Percentiles rank a stretch among this genome's conserved stretches.
Conservation (phyloP, 768 basidiomycete species). For the Naganishia randhawae region DNA sequence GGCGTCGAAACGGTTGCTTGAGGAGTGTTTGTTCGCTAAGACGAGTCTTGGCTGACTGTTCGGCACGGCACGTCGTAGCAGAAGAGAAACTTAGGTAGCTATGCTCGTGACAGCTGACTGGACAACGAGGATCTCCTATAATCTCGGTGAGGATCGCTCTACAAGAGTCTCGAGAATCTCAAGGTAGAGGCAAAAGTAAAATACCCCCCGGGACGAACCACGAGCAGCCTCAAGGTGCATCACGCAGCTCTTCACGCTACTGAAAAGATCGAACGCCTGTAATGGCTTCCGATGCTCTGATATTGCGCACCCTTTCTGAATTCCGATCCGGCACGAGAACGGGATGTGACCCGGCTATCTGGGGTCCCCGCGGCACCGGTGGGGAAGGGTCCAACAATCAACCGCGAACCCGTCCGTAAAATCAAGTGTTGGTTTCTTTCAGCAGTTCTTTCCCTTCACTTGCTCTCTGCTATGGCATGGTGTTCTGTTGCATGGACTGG, state of each 20-base stretch:
- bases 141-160: slow-evolving; percentile 17
- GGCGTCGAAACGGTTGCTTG: not conserved
- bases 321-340: slow-evolving; percentile 21
- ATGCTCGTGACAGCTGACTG: not conserved
- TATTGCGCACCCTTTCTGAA: not conserved
- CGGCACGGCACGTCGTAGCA: not conserved
- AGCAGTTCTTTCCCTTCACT: too few relatives aligned
- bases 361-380: slow-evolving; percentile 7
- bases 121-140: not conserved
- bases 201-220: not conserved
- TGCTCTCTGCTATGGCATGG: too few relatives aligned
- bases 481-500: too few relatives aligned
- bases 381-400: not conserved
- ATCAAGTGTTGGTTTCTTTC: too few relatives aligned
- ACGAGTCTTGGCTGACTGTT: not conserved
- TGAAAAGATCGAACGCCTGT: not conserved
- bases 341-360: slow-evolving; percentile 2
- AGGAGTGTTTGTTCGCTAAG: not conserved
- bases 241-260: not conserved
- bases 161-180: not conserved
- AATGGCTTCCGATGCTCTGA: not conserved
- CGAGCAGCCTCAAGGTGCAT: not conserved
- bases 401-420: slow-evolving; percentile 8
- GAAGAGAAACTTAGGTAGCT: too few relatives aligned
- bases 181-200: not conserved